phyloP scores from a whole-genome alignment of 768 basidiomycete genomes.

The Tylopilus cervinicoccineus region DNA sequence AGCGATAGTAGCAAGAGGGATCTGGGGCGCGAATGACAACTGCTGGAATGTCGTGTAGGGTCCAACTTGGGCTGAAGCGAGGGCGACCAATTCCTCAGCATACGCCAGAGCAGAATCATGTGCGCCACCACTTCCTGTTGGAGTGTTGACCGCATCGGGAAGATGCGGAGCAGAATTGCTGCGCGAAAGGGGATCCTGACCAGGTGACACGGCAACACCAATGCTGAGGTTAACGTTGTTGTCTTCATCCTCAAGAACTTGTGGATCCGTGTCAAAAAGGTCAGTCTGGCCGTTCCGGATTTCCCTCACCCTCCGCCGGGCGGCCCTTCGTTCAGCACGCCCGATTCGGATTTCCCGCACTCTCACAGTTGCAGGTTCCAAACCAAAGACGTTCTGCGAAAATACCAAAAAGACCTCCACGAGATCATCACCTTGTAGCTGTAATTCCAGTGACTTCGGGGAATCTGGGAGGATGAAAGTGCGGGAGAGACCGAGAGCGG shows the following conservation, averaged over 20 bases:
- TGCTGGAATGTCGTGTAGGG: slow-evolving; percentile 94
- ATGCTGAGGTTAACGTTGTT: slow-evolving; percentile 60
- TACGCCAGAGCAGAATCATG: slow-evolving; percentile 39
- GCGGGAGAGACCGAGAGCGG: slow-evolving; percentile 86
- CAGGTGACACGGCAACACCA: slow-evolving; percentile 51
- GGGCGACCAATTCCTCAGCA: slow-evolving; percentile 62
- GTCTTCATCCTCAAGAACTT: slow-evolving; percentile 46
- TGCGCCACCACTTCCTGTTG: slow-evolving; percentile 28
- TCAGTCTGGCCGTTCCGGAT: slow-evolving; percentile 49
- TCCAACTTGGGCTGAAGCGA: slow-evolving; percentile 69
- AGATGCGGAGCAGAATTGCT: slow-evolving; percentile 27
- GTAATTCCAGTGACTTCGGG: slow-evolving; percentile 79
- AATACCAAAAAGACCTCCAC: slow-evolving; percentile 92
- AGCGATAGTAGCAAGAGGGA: slow-evolving; percentile 84
- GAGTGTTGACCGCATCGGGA: slow-evolving; percentile 18
- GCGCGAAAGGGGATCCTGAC: slow-evolving; percentile 31
- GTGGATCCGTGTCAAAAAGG: slow-evolving; percentile 41
- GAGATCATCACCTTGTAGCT: slow-evolving; percentile 88
- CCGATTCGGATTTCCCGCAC: slow-evolving; percentile 93
- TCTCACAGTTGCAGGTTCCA: slow-evolving; percentile 89
- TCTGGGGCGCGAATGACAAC: slow-evolving; percentile 76
- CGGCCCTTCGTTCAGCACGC: slow-evolving; percentile 81
- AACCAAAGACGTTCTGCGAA: slow-evolving; percentile 85
- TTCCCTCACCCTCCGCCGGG: slow-evolving; percentile 74
- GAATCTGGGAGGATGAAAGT: slow-evolving; percentile 93